Evolutionary conservation across 768 basidiomycete genomes (phyloP).

Genomic region (Russula olivacea): DNA sequence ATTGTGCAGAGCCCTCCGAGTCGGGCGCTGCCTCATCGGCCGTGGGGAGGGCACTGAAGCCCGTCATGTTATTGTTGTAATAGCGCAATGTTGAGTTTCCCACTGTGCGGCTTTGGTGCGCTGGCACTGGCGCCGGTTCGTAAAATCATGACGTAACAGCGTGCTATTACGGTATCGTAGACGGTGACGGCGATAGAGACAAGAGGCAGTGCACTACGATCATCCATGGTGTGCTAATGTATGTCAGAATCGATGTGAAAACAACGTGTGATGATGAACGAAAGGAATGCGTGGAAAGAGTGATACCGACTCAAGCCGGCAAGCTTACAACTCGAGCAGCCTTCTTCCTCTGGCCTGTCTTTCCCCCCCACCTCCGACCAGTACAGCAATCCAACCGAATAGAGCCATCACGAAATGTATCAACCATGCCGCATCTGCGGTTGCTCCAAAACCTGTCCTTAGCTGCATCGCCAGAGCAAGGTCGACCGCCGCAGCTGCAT

Average conservation of each 20-base stretch:
- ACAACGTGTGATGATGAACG: background rate
- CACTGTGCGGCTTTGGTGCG: background rate
- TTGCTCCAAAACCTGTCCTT: conserved; percentile 60
- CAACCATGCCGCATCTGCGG: conserved; percentile 74
- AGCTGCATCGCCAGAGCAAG: conserved; percentile 75
- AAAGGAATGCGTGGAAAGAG: background rate
- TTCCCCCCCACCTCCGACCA: conserved; percentile 31
- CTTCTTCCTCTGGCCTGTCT: conserved; percentile 12
- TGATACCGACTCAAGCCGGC: background rate
- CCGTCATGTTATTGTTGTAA: conserved; percentile 41
- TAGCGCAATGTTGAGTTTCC: too few relatives aligned
- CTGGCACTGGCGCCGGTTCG: background rate
- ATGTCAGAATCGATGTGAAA: conserved; percentile 2
- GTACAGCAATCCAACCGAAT: conserved; percentile 70
- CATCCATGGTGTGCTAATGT: background rate
- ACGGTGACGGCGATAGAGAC: background rate
- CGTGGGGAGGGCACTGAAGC: conserved; percentile 43
- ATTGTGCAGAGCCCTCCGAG: conserved; percentile 35
- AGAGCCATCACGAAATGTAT: conserved; percentile 73
- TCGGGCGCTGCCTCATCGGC: conserved; percentile 39
- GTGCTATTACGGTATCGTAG: background rate
- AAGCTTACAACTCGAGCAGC: conserved; percentile 5
- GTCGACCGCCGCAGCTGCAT: conserved; percentile 43
- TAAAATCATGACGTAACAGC: conserved; percentile 8
- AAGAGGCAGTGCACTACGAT: background rate